Base-by-base conservation (phyloP, 306 rosid genomes). In the Dryas alaskensis region DNA sequence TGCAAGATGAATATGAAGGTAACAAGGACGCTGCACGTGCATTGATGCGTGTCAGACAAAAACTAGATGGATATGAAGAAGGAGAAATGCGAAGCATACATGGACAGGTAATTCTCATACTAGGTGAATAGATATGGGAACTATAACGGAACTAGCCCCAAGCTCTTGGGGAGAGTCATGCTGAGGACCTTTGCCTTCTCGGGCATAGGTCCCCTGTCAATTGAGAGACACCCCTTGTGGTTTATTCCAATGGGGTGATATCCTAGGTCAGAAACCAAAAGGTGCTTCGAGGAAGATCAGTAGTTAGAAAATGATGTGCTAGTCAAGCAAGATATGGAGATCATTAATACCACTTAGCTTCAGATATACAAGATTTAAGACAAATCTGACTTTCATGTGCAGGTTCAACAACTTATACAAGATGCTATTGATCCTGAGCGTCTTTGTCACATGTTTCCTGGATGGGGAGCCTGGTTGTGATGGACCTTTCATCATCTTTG, bases 21-120 rank as follows among this genome's bases (percentile, higher is more conserved):
- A 93, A 93, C 83, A 91, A 86, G 87, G 98, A 93, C 68, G 98
- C 97, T 68, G 84, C 98, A 10, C 98, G 96, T 53, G 96, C 96
- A 8, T 81, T 93, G 69, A 69, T 93, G 84, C 97, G 98, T 64
- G 98, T 93, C 76, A 93, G 89, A 82, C 94, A 93, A 77, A 93
- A 93, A 79, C 83, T 93, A 67, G 98, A 93, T 80, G 97, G 98
- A 55, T 93, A 89, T 73, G 98, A 91, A 88, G 97, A 89, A 14
- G 97, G 97, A 4, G 98, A 91, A 85, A 87, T 89, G 97, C 87
- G 94, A 73, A 93, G 98, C 66, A 69, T 88, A 60, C 87, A 88
- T 60, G 98, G 98, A 66, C 98, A 93, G 96, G 98, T 93, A 82
- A 54, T 77, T 83, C 8, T 17, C 7, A 45, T 5, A 3, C 48